These are phyloP conservation scores for Camelina hispida DNA, from an alignment of 345 rosid species.

Conservation along the genomic window DNA sequence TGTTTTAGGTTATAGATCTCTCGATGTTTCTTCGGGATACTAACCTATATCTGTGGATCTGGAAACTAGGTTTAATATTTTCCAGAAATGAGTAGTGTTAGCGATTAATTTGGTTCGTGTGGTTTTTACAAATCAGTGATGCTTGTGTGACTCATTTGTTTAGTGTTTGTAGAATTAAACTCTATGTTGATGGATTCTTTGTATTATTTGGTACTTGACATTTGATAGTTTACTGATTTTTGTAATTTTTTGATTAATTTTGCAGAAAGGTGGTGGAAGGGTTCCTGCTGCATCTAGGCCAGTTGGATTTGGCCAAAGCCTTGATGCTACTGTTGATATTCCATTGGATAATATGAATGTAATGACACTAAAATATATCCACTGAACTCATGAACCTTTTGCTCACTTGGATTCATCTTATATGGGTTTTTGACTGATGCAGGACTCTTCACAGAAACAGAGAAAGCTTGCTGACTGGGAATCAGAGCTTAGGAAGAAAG, in stretches of 20 bases:
- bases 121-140: no score
- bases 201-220: neutral
- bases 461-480: constrained; percentile 90
- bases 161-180: neutral
- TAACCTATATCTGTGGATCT: constrained; percentile 33
- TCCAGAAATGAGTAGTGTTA: neutral
- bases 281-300: constrained; percentile 66
- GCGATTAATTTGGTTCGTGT: neutral
- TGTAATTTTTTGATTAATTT: constrained; percentile 3
- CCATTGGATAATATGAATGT: constrained; percentile 85
- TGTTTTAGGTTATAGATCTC: constrained; percentile 31
- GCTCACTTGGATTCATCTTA: constrained; percentile 27
- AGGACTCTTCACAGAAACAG: constrained; percentile 75
- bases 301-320: constrained; percentile 64
- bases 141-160: no score
- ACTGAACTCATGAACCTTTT: neutral
- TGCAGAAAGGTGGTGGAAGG: constrained; percentile 78
- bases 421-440: constrained; percentile 33
- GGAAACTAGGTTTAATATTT: neutral
- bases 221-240: constrained; percentile 7
- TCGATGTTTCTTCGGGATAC: neutral
- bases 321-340: constrained; percentile 88
- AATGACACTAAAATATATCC: constrained; percentile 33
- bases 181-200: neutral
- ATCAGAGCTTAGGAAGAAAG: constrained; percentile 89